Evolutionary conservation across 164 flowering plant species (phyloP).

Genomic region (Platanus orientalis): DNA sequence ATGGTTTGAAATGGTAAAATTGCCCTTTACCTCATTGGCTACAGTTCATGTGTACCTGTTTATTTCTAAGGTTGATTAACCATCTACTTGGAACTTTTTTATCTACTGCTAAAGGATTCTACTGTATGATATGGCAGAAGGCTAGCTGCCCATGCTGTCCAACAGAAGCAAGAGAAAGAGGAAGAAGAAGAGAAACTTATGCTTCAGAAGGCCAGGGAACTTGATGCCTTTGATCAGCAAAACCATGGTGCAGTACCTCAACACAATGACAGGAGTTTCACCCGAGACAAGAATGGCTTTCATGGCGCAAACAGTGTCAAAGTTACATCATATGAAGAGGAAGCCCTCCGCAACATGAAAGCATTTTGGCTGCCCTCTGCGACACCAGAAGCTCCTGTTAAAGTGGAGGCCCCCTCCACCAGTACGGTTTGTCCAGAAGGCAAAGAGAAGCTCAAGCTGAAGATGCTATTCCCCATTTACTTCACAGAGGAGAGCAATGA

Average conservation of each 20-base stretch:
- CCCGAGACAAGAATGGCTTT: conserved; percentile 79
- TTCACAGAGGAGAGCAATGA: conserved; percentile 64
- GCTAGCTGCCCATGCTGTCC: conserved; percentile 70
- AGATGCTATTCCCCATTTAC: conserved; percentile 66
- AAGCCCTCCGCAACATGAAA: conserved; percentile 92
- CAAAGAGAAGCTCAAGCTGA: conserved; percentile 80
- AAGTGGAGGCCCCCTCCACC: conserved; percentile 70
- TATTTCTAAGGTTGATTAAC: not conserved
- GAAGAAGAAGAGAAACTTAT: conserved; percentile 73
- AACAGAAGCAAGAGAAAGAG: conserved; percentile 78
- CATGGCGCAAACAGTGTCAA: conserved; percentile 99
- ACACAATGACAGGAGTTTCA: conserved; percentile 57
- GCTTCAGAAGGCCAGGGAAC: conserved; percentile 84
- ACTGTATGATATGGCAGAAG: conserved; percentile 40
- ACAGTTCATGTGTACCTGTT: not conserved
- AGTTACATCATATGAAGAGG: conserved; percentile 85
- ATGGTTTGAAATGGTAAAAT: no score
- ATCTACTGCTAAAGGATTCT: not conserved
- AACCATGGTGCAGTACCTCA: conserved; percentile 94
- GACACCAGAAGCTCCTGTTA: conserved; percentile 82
- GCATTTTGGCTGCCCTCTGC: conserved; percentile 99
- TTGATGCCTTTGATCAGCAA: conserved; percentile 94
- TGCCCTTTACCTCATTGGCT: no score
- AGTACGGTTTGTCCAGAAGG: conserved; percentile 87
- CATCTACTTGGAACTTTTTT: not conserved